A percentile compares a stretch with the other conserved stretches of the same genome.
Conservation (phyloP, 116 monocot species). For the Zostera marina region DNA sequence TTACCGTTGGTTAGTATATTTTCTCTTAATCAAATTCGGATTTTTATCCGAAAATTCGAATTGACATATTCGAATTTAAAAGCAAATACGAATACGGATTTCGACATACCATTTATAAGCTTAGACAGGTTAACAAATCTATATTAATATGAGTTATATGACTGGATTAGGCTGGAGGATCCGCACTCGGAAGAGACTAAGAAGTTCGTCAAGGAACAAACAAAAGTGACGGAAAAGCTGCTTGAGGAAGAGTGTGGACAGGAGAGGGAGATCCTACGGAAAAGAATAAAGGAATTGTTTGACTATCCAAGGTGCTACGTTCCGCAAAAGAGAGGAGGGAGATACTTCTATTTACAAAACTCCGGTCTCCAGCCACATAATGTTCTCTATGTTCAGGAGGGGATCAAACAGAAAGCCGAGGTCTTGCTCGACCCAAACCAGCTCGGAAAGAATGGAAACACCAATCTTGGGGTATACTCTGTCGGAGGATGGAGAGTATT, state of each 20-base stretch:
- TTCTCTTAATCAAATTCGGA: too few relatives aligned
- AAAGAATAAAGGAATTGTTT: constrained; percentile 28
- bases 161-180: constrained; percentile 76
- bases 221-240: constrained; percentile 37
- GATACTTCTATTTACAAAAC: constrained; percentile 70
- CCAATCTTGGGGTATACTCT: constrained; percentile 27
- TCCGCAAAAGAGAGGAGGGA: constrained; percentile 41
- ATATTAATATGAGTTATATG: too few relatives aligned
- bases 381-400: constrained; percentile 56
- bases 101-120: too few relatives aligned
- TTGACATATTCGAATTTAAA: too few relatives aligned
- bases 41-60: too few relatives aligned
- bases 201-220: constrained; percentile 59
- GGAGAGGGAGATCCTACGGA: constrained; percentile 25
- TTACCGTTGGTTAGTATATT: too few relatives aligned
- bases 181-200: constrained; percentile 65
- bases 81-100: too few relatives aligned
- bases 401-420: constrained; percentile 43
- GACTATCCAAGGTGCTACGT: constrained; percentile 49
- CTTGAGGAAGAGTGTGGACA: constrained; percentile 22
- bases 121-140: too few relatives aligned
- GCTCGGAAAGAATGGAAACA: constrained; percentile 80
- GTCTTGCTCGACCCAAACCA: constrained; percentile 78
- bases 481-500: constrained; percentile 53
- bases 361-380: constrained; percentile 79